Evolutionary conservation across 257 asterid genomes (phyloP).

Genomic region (Forsythia viridissima): DNA sequence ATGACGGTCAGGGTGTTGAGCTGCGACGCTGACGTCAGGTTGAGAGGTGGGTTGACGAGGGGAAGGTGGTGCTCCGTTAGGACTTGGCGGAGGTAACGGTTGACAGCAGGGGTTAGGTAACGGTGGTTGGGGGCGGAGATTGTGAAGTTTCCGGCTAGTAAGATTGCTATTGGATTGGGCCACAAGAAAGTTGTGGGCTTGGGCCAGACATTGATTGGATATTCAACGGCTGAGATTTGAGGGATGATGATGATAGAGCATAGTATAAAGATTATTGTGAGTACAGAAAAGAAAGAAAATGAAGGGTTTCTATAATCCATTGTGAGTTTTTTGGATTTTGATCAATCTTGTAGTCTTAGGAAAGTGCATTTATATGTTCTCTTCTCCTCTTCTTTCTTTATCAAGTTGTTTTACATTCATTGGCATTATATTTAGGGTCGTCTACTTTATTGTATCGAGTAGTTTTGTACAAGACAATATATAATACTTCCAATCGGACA

Average conservation of each 20-base stretch:
- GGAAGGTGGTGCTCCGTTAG: conserved; percentile 56
- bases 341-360: not conserved
- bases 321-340: not conserved
- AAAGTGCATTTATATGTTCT: not conserved
- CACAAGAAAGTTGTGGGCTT: conserved; percentile 72
- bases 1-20: conserved; percentile 41
- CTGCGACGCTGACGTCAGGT: conserved; percentile 45
- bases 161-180: conserved; percentile 60
- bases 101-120: conserved; percentile 58
- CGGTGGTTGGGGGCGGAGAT: conserved; percentile 49
- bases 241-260: conserved; percentile 2
- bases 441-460: too few relatives aligned
- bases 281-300: conserved; percentile 3
- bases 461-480: too few relatives aligned
- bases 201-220: conserved; percentile 86
- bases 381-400: not conserved
- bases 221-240: conserved; percentile 54
- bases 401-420: not conserved
- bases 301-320: conserved; percentile 7
- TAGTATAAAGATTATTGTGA: not conserved
- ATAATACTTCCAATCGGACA: not conserved
- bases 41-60: conserved; percentile 49
- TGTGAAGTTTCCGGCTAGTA: conserved; percentile 57
- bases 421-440: not conserved
- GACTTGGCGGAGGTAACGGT: conserved; percentile 55